These are phyloP conservation scores for Daldinia childiae DNA, from an alignment of 495 filamentous ascomycete species.

Conservation along the genomic window DNA sequence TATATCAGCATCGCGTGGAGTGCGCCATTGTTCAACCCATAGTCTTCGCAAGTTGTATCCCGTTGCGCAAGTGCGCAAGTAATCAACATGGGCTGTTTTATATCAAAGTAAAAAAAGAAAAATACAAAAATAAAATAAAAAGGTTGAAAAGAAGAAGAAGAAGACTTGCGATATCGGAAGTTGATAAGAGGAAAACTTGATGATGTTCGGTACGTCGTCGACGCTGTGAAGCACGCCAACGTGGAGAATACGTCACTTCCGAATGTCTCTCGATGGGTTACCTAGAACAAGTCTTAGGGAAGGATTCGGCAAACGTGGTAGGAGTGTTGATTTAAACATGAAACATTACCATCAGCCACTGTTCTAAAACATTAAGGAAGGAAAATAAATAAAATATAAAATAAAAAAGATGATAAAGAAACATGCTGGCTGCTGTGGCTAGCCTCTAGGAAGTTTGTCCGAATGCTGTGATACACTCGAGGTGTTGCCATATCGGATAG, in stretches of 20 bases:
- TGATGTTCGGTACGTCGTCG: conserved; percentile 21
- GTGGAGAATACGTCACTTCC: conserved; percentile 38
- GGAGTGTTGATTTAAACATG: conserved; percentile 43
- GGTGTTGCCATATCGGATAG: conserved; percentile 39
- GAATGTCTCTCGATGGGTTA: conserved; percentile 41
- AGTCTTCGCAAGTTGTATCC: background rate
- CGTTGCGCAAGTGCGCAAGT: conserved; percentile 18
- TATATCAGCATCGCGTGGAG: conserved; percentile 14
- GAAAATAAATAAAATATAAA: background rate
- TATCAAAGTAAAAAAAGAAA: background rate
- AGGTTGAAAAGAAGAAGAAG: conserved; percentile 2
- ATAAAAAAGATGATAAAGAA: background rate
- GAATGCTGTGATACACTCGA: conserved; percentile 37
- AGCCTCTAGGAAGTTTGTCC: conserved; percentile 35
- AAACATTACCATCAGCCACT: conserved; percentile 45
- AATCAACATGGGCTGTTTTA: conserved; percentile 23
- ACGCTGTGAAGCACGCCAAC: conserved; percentile 5
- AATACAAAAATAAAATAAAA: background rate
- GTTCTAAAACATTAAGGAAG: conserved; percentile 25
- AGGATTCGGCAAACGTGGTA: conserved; percentile 30
- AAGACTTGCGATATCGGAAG: conserved; percentile 38
- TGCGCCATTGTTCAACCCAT: conserved; percentile 21
- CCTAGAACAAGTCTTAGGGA: conserved; percentile 21
- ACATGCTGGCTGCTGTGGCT: conserved; percentile 5
- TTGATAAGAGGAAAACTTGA: background rate